Evolutionary conservation across 148 eudicot species (phyloP), one percentile per base, ranked within the genome.

Genomic region (Nepenthes gracilis): DNA sequence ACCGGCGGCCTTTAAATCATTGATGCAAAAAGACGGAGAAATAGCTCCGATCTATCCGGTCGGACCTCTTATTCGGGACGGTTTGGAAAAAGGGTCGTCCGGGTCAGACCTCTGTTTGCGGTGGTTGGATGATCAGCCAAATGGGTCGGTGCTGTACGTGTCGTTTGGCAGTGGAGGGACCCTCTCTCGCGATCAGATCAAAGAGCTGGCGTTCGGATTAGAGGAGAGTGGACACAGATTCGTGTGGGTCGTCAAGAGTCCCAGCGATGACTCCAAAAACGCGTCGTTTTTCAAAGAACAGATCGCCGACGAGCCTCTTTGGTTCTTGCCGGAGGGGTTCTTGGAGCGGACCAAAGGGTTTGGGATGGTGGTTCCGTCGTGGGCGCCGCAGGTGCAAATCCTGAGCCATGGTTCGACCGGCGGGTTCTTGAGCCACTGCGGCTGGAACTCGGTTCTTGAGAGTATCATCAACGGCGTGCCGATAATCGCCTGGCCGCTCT

Each of bases 361-460:
- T 2, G 88, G 90, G 38, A 52, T 83, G 32, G 60, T 86, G 8
- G 67, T 81, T 23, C 71, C 74, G 58, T 78, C 81, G 10, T 86
- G 88, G 88, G 83, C 79, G 1, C 86, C 88, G 2, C 94, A 86
- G 63, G 7, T 81, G n/a, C 78, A 81, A 32, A 81, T 83, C 12
- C 67, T 86, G 45, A 79, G 32, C 0, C 94, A 86, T 47, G 35
- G 49, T 13, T 63, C 88, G 0, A 75, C 63, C 4, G 83, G 84
- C 1, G 93, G 85, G 35, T 86, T 83, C 45, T 65, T 83, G 79
- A 75, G 81, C 55, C 80, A 82, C 35, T 83, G 85, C 47, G 86
- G 94, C 5, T 86, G 94, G 94, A 83, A 81, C 61, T 86, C 93
- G n/a, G 77, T 85, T 48, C 35, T 83, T 55, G 92, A 86, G 50